Base-by-base conservation (phyloP, 108 stramenopile species). In the Nitzschia palea region DNA sequence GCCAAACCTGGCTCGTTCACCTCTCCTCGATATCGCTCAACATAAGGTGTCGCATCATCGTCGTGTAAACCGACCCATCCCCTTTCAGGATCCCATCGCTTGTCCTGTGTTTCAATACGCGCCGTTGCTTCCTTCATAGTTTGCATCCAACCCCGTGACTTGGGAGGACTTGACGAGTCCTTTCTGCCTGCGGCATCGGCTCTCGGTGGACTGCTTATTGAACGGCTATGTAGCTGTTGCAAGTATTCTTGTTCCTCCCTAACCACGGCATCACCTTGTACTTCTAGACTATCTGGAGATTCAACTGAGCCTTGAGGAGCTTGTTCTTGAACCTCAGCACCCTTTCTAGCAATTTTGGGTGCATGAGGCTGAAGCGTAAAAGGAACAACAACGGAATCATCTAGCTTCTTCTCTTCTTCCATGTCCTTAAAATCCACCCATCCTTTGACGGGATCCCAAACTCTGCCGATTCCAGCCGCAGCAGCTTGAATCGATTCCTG, bases 41-140 rank as follows among this genome's bases (percentile, higher is more conserved):
- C 23, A 4, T 32, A 29, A 26, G 28, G 35, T 1, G 29, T 20
- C 26, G 29, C 65, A 25, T 73, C 66, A 12, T 73, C 71, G 29
- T 68, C 73, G 5, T 67, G 60, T 10, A 48, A 33, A 9, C 57
- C 67, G 3, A 68, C 45, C 87, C 85, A 91, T 36, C 89, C 89
- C 20, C 58, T 58, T 25, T 80, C 73, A n/a, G 83, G 86, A 79
- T 90, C 73, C 89, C 89, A 90, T 9, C 62, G 34, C 18, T 78
- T 73, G 26, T 61, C 76, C 26, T 65, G 68, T 45, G 64, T 73
- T 25, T 52, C 45, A 29, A 87, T 45, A 20, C 53, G 55, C 1
- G 81, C 73, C 4, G 81, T 76, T 4, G 86, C 89, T 25, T 71
- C 85, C 73, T 82, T 81, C 89, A 90, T 90, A 12, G 82, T 85